Percentiles rank a stretch among this genome's conserved stretches.
phyloP scores from a whole-genome alignment of 116 monocot species.

The Cymodocea nodosa region DNA sequence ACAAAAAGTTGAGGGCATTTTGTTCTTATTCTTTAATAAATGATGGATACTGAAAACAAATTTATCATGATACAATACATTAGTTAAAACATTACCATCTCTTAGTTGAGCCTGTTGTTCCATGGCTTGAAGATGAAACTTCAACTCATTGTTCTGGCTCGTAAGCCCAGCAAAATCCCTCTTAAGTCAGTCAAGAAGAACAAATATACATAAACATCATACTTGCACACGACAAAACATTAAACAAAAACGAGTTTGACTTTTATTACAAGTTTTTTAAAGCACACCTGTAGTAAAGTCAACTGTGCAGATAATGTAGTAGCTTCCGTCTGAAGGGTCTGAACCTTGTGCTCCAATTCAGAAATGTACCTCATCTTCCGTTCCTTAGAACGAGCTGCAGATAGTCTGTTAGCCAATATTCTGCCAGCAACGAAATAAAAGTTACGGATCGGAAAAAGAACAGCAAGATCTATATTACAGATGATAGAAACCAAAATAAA shows the following conservation, averaged over 20 bases:
- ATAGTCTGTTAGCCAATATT: conserved; percentile 68
- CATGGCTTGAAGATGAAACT: conserved; percentile 68
- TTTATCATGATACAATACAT: too few relatives aligned
- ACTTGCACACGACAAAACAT: not conserved
- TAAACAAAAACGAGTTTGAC: not conserved
- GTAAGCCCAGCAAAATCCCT: conserved; percentile 56
- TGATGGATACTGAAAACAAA: too few relatives aligned
- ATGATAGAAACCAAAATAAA: not conserved
- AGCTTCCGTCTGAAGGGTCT: conserved; percentile 65
- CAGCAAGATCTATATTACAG: not conserved
- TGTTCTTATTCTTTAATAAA: too few relatives aligned
- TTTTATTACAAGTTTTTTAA: not conserved
- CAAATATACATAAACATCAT: not conserved
- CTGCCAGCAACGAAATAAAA: conserved; percentile 15
- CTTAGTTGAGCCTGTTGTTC: conserved; percentile 73
- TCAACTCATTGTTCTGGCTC: conserved; percentile 61
- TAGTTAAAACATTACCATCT: conserved; percentile 37
- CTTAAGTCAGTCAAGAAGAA: conserved; percentile 8
- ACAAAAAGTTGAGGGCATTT: too few relatives aligned
- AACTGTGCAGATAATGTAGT: conserved; percentile 76
- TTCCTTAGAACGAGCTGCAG: conserved; percentile 77
- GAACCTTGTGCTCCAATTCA: conserved; percentile 66
- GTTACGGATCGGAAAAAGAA: not conserved
- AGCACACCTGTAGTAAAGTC: conserved; percentile 57
- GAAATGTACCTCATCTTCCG: conserved; percentile 67